Evolutionary conservation across 2,329 filamentous ascomycete species (phyloP), one percentile per base, ranked within the genome.

Genomic region (Exophiala sp.): DNA sequence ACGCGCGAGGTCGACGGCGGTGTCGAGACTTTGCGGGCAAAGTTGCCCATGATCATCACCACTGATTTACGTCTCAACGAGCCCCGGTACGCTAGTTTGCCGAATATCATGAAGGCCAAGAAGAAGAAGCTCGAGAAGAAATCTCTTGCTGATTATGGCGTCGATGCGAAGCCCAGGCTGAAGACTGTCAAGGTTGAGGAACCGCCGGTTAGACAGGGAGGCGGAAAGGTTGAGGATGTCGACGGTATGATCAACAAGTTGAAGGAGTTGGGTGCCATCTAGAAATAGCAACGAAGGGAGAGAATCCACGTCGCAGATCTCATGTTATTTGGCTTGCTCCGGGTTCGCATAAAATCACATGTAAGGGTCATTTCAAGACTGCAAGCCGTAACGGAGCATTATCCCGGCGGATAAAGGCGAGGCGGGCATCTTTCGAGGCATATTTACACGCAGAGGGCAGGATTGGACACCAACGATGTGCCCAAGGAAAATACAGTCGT

Each of bases 91-190:
- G 93, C 91, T 18, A 95, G 82, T 70, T 70, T 98, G 79, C 91
- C 90, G 43, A 97, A 97, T 68, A 97, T 98, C 59, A 98, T 98
- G 93, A 98, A 97, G 84, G 93, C 93, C 46, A 98, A 98, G 86
- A 98, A 97, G 86, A 98, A 98, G 85, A 87, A 87, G 65, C 66
- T 98, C 62, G 88, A 93, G 64, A 97, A 96, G 85, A 85, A 88
- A 78, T 88, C 79, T 59, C 68, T 96, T 67, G 78, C 75, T 50
- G 93, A 98, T 66, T 86, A 86, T 68, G 88, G 86, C 1, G 71
- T 95, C 37, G 83, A 89, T 62, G 80, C 79, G 45, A 77, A 79
- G 68, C 82, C 78, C 70, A 78, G 90, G 63, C 71, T 98, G 67
- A 95, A 93, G 81, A 86, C 88, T 47, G 64, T 97, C 62, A 93